These are phyloP conservation scores for Phialophora expanda DNA, from an alignment of 2,329 filamentous ascomycete genomes.

Conservation along the genomic window DNA sequence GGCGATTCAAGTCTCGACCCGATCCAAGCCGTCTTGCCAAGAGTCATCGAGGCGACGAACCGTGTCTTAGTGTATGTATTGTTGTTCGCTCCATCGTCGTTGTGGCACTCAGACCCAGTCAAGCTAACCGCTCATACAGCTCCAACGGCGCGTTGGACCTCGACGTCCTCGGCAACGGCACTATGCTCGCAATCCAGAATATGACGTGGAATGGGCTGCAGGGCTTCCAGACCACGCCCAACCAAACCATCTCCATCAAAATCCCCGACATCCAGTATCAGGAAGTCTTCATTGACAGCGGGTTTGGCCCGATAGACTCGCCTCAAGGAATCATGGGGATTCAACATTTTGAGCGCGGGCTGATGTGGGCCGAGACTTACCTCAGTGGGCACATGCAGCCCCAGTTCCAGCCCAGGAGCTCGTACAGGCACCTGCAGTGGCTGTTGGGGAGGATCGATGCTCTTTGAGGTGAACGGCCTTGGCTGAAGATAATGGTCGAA, in stretches of 20 bases:
- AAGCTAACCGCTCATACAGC: slow-evolving; percentile 18
- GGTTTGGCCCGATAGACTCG: slow-evolving; percentile 21
- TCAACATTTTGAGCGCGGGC: slow-evolving; percentile 46
- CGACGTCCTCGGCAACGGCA: slow-evolving; percentile 31
- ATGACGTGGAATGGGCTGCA: slow-evolving; percentile 35
- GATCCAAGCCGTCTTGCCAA: slow-evolving; percentile 29
- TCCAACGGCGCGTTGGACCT: slow-evolving; percentile 35
- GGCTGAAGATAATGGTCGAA: background rate
- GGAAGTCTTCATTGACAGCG: slow-evolving; percentile 27
- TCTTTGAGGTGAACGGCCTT: slow-evolving; percentile 27
- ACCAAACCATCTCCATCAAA: slow-evolving; percentile 30
- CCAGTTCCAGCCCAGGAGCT: slow-evolving; percentile 44
- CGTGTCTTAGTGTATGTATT: slow-evolving; percentile 32
- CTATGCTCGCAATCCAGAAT: slow-evolving; percentile 35
- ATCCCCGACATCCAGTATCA: slow-evolving; percentile 30
- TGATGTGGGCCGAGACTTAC: slow-evolving; percentile 48
- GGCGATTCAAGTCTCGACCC: slow-evolving; percentile 30
- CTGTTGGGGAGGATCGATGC: slow-evolving; percentile 44
- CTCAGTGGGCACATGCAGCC: slow-evolving; percentile 47
- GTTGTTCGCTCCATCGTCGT: background rate
- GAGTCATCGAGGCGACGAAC: slow-evolving; percentile 34
- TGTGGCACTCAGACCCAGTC: background rate
- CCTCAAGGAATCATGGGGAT: slow-evolving; percentile 41
- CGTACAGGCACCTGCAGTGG: slow-evolving; percentile 47
- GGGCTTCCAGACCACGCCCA: slow-evolving; percentile 29